Evolutionary conservation across 2,329 filamentous ascomycete genomes (phyloP).

Genomic region (Xylariales sp.): DNA sequence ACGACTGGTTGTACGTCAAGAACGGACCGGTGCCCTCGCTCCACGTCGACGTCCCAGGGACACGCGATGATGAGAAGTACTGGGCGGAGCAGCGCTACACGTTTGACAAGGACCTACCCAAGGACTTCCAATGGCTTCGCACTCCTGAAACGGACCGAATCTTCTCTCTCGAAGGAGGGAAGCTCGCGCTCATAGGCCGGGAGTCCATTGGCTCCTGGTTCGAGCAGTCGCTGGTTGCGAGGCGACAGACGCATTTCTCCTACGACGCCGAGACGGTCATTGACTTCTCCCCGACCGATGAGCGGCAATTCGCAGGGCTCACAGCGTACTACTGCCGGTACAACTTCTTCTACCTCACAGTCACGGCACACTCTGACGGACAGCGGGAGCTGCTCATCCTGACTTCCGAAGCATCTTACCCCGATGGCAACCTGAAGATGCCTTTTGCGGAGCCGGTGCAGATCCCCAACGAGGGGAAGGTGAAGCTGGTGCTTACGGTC

Average conservation of each 20-base stretch:
- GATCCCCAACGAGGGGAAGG: slow-evolving; percentile 51
- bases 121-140: slow-evolving; percentile 54
- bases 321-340: slow-evolving; percentile 59
- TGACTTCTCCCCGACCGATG: slow-evolving; percentile 50
- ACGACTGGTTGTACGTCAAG: slow-evolving; percentile 61
- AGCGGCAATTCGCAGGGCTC: slow-evolving; percentile 57
- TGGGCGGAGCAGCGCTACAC: slow-evolving; percentile 46
- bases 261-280: slow-evolving; percentile 55
- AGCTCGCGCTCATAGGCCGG: slow-evolving; percentile 44
- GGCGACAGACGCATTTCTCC: slow-evolving; percentile 54
- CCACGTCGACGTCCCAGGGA: slow-evolving; percentile 44
- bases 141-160: slow-evolving; percentile 52
- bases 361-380: slow-evolving; percentile 52
- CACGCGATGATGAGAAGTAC: slow-evolving; percentile 42
- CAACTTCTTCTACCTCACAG: slow-evolving; percentile 61
- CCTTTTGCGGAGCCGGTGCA: slow-evolving; percentile 38
- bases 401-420: slow-evolving; percentile 52
- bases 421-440: slow-evolving; percentile 40
- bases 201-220: slow-evolving; percentile 55
- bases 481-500: slow-evolving; percentile 46
- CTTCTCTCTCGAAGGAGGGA: slow-evolving; percentile 34
- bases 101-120: slow-evolving; percentile 40
- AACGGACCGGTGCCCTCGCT: slow-evolving; percentile 51
- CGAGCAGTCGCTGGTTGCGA: slow-evolving; percentile 51
- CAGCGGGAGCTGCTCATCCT: slow-evolving; percentile 54